phyloP scores from a whole-genome alignment of 2,329 filamentous ascomycete species.

The Leptoxyphium fumago region DNA sequence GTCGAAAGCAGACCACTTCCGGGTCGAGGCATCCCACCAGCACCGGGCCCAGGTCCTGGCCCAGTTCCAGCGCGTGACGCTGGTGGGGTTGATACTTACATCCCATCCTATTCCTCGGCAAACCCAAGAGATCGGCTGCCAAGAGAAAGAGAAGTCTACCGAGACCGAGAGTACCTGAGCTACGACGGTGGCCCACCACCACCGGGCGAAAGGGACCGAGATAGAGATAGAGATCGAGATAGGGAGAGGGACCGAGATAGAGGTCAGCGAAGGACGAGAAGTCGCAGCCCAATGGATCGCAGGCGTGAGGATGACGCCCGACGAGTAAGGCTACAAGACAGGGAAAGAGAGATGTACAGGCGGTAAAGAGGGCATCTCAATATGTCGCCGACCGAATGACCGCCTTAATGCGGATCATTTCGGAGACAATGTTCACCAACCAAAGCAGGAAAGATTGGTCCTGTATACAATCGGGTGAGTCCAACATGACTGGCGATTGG shows the following conservation, averaged over 20 bases:
- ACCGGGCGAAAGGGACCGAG: slow-evolving; percentile 3
- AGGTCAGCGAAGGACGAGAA: slow-evolving; percentile 14
- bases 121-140: slow-evolving; percentile 7
- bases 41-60: slow-evolving; percentile 4
- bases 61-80: neutral
- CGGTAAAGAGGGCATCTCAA: slow-evolving; percentile 5
- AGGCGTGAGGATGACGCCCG: neutral
- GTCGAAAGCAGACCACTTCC: slow-evolving; percentile 6
- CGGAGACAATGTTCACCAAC: no score
- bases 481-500: no score
- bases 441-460: no score
- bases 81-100: slow-evolving; percentile 26
- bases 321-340: slow-evolving; percentile 20
- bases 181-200: neutral
- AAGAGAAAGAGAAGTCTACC: slow-evolving; percentile 3
- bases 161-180: slow-evolving; percentile 3
- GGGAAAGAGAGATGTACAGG: slow-evolving; percentile 23
- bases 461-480: no score
- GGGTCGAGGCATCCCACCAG: neutral
- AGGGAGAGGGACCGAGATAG: slow-evolving; percentile 10
- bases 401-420: no score
- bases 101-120: slow-evolving; percentile 25
- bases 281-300: slow-evolving; percentile 3
- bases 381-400: no score
- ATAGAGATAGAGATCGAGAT: slow-evolving; percentile 10